A percentile compares a stretch with the other conserved stretches of the same genome.
phyloP scores from a whole-genome alignment of 2,329 filamentous ascomycete genomes.

The Verticillium albo-atrum region DNA sequence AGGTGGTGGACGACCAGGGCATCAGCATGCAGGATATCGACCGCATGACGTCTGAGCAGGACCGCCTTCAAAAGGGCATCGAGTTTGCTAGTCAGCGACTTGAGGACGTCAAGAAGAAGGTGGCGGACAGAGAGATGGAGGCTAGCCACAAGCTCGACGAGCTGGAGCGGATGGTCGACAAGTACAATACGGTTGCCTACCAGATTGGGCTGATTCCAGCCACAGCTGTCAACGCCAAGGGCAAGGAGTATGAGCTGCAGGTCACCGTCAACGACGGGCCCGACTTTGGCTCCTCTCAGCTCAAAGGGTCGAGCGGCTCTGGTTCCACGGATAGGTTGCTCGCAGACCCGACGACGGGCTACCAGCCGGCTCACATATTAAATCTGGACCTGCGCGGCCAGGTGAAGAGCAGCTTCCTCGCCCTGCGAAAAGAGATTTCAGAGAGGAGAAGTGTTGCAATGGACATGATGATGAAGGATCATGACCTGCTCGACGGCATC shows the following conservation, averaged over 20 bases:
- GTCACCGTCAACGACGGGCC: slow-evolving; percentile 75
- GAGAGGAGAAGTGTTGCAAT: slow-evolving; percentile 77
- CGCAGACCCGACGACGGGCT: slow-evolving; percentile 76
- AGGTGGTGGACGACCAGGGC: slow-evolving; percentile 84
- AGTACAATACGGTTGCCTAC: slow-evolving; percentile 92
- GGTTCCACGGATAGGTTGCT: slow-evolving; percentile 67
- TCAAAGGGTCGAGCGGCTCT: slow-evolving; percentile 29
- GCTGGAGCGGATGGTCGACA: slow-evolving; percentile 83
- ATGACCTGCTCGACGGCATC: slow-evolving; percentile 88
- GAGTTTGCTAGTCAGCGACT: slow-evolving; percentile 71
- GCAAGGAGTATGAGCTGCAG: slow-evolving; percentile 76
- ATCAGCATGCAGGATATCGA: slow-evolving; percentile 98
- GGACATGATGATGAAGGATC: slow-evolving; percentile 90
- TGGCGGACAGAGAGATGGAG: slow-evolving; percentile 83
- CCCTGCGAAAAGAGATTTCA: slow-evolving; percentile 85
- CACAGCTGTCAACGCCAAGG: slow-evolving; percentile 80
- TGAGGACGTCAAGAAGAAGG: slow-evolving; percentile 79
- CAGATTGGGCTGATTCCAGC: slow-evolving; percentile 86
- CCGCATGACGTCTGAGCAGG: slow-evolving; percentile 94
- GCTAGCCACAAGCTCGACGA: slow-evolving; percentile 84
- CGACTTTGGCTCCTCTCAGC: slow-evolving; percentile 65
- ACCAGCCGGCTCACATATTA: slow-evolving; percentile 82
- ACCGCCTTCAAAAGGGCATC: slow-evolving; percentile 84
- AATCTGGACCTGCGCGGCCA: slow-evolving; percentile 83
- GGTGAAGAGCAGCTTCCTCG: slow-evolving; percentile 73